Evolutionary conservation across 176 grass and related monocot genomes (phyloP), one percentile per base, ranked within the genome.

Genomic region (Saccharum officinarum): DNA sequence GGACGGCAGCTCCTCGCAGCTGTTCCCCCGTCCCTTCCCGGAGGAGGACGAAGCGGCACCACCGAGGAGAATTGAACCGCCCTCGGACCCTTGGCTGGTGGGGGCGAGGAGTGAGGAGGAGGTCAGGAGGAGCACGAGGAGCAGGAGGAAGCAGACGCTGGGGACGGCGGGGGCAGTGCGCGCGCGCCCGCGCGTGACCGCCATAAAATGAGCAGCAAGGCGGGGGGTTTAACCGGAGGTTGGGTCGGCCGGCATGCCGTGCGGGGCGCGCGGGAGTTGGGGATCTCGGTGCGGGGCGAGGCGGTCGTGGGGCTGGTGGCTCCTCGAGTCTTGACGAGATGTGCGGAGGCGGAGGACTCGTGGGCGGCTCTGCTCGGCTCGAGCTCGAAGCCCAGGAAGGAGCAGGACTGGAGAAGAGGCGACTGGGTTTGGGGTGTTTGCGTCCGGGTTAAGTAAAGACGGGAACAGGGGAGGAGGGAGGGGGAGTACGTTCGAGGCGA

Each of bases 161-260:
- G 90, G 86, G 40, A 92, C 62, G 74, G 86, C 69, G 47, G 42
- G 3, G 23, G 85, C 89, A 83, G 83, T 94, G 82, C 82, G 67
- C 69, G 59, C 79, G 57, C 67, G 88, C 17, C 66, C 52, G 70
- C 80, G 75, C 38, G 33, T 45, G 76, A 74, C 17, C 33, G 84
- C 94, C 94, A 94, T 97, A 84, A 80, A 88, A 88, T 9, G 73
- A 71, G 91, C 13, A 81, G 73, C 25, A 3, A 1, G 36, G 37
- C 52, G 46, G 62, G 47, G 40, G 31, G 74, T 78, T 85, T 84
- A 88, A 47, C 76, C 37, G 70, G 83, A 31, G 55, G 5, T 50
- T 57, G 25, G 34, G 70, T 69, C 41, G 64, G 78, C 54, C 3
- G 66, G 85, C 88, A 83, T 86, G 80, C 72, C 79, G 88, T 28